Evolutionary conservation across 2,329 filamentous ascomycete genomes (phyloP).

Genomic region (Raffaelea arxii): DNA sequence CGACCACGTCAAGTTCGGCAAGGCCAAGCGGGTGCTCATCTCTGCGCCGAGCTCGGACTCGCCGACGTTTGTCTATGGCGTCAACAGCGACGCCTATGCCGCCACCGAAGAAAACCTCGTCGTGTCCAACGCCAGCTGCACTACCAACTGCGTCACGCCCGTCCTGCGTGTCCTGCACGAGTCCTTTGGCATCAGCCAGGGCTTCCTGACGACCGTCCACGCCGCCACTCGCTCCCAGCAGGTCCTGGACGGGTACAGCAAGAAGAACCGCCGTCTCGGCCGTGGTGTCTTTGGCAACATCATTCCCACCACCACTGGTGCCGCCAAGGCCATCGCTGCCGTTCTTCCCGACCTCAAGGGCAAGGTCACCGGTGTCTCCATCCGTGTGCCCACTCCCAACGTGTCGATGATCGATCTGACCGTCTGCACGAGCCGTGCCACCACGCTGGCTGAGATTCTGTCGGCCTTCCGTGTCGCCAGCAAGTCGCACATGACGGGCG

Average conservation of each 20-base stretch:
- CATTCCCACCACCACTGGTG: conserved; percentile 97
- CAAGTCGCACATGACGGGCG: conserved; percentile 75
- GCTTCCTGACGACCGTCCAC: conserved; percentile 99
- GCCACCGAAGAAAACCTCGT: conserved; percentile 80
- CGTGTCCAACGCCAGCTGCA: conserved; percentile 99
- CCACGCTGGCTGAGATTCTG: conserved; percentile 89
- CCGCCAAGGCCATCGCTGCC: conserved; percentile 99
- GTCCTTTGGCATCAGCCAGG: conserved; percentile 95
- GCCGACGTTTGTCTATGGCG: conserved; percentile 99
- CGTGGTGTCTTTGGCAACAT: conserved; percentile 99
- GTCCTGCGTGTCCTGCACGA: conserved; percentile 99
- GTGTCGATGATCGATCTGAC: conserved; percentile 99
- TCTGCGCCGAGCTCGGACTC: conserved; percentile 88
- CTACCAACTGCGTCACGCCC: conserved; percentile 99
- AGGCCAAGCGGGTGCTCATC: conserved; percentile 97
- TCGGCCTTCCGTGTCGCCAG: conserved; percentile 76
- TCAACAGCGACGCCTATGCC: conserved; percentile 93
- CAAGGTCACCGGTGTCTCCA: conserved; percentile 99
- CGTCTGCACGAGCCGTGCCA: conserved; percentile 83
- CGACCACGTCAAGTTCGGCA: conserved; percentile 88
- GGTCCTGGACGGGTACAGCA: conserved; percentile 94
- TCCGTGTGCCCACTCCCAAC: conserved; percentile 98
- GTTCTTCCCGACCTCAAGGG: conserved; percentile 96
- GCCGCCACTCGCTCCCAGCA: conserved; percentile 99
- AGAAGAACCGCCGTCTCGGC: conserved; percentile 99